Percentiles rank a stretch among this genome's conserved stretches.
These are phyloP conservation scores for Solanum tacnaense DNA, from an alignment of 257 asterid genomes.

Conservation along the genomic window DNA sequence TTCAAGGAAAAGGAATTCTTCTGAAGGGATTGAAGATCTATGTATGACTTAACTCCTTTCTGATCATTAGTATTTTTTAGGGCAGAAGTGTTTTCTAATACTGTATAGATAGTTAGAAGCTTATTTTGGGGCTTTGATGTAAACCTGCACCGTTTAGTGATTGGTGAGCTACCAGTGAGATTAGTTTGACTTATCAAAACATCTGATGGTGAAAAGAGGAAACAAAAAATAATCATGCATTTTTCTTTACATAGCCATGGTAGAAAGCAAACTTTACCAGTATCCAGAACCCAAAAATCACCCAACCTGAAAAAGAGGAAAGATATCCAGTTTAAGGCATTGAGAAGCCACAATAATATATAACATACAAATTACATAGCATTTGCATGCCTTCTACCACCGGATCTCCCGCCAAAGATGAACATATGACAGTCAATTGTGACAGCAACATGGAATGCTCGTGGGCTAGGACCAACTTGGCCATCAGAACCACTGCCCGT, in stretches of 20 bases:
- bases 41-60: background rate
- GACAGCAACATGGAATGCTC: slow-evolving; percentile 88
- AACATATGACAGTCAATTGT: slow-evolving; percentile 91
- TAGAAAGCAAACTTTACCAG: slow-evolving; percentile 48
- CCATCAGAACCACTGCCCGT: slow-evolving; percentile 76
- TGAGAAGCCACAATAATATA: background rate
- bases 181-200: background rate
- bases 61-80: background rate
- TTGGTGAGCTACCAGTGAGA: background rate
- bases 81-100: background rate
- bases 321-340: background rate
- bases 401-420: slow-evolving; percentile 92
- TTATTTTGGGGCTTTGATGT: background rate
- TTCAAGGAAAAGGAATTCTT: background rate
- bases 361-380: background rate
- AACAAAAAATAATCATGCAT: background rate
- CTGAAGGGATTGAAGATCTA: background rate
- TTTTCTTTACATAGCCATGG: background rate
- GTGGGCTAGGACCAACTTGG: slow-evolving; percentile 69
- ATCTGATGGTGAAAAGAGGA: background rate
- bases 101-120: background rate
- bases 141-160: background rate
- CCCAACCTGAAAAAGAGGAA: slow-evolving; percentile 57
- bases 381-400: slow-evolving; percentile 57
- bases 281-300: slow-evolving; percentile 98